These are phyloP conservation scores for Phialocephala subalpina DNA, from an alignment of 2,329 filamentous ascomycete genomes.

Conservation along the genomic window DNA sequence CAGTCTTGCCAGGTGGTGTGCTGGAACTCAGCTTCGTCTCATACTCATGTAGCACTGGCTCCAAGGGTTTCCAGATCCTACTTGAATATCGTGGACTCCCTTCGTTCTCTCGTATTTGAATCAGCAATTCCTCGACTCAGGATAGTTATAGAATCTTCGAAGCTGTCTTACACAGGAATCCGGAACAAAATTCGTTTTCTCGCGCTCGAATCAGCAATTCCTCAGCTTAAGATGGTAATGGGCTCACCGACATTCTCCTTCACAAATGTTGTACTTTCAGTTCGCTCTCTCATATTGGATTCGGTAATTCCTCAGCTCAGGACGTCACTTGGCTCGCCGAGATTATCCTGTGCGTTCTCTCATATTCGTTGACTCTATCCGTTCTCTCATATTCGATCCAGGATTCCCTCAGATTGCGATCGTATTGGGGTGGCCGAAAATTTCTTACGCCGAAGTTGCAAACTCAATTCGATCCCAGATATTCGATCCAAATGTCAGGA, in stretches of 20 bases:
- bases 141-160: neutral
- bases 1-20: neutral
- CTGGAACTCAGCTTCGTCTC: neutral
- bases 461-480: conserved; percentile 1
- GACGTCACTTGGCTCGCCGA: neutral
- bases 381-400: neutral
- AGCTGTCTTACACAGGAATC: neutral
- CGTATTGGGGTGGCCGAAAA: neutral
- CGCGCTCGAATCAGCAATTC: neutral
- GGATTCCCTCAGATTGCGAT: neutral
- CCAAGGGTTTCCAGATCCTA: neutral
- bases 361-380: neutral
- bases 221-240: neutral
- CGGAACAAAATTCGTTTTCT: neutral
- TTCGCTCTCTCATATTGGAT: neutral
- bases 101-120: neutral
- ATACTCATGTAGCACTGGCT: neutral
- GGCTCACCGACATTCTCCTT: neutral
- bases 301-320: neutral
- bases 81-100: neutral
- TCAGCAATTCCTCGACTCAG: neutral
- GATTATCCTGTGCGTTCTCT: neutral
- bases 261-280: neutral
- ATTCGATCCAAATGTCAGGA: neutral
- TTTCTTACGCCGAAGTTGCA: neutral